These are phyloP conservation scores for Powellomyces hirtus DNA, from an alignment of 192 early-diverging fungal genomes.

Conservation along the genomic window DNA sequence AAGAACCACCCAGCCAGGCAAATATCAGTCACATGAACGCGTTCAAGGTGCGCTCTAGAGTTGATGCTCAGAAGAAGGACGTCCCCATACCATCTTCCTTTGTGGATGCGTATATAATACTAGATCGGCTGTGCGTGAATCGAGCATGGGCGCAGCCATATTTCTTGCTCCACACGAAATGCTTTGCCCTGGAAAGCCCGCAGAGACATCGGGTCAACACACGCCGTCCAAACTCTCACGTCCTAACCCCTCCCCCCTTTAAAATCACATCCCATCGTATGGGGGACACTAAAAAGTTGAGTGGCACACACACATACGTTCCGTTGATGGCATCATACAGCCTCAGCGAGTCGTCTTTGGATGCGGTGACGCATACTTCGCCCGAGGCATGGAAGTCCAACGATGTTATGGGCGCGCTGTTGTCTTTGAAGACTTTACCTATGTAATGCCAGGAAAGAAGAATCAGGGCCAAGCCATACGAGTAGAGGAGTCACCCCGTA, in stretches of 20 bases:
- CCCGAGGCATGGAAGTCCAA: slow-evolving; percentile 80
- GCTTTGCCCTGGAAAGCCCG: slow-evolving; percentile 49
- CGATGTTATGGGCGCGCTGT: slow-evolving; percentile 71
- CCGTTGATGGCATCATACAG: slow-evolving; percentile 81
- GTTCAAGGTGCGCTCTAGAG: too few species aligned
- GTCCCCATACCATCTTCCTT: slow-evolving; percentile 75
- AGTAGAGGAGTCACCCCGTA: too few species aligned
- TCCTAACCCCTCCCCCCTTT: too few species aligned
- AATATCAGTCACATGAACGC: too few species aligned
- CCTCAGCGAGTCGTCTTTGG: slow-evolving; percentile 81
- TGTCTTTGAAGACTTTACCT: slow-evolving; percentile 76
- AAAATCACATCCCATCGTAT: not conserved
- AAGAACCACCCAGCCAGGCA: too few species aligned
- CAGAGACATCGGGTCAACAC: not conserved
- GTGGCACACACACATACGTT: slow-evolving; percentile 46
- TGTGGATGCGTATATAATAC: slow-evolving; percentile 88
- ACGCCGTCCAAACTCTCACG: not conserved
- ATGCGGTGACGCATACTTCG: slow-evolving; percentile 71
- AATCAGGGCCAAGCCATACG: too few species aligned
- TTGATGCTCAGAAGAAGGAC: slow-evolving; percentile 1
- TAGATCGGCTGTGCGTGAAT: slow-evolving; percentile 80
- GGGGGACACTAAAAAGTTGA: not conserved
- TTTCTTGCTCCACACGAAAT: slow-evolving; percentile 86
- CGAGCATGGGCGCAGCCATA: slow-evolving; percentile 87
- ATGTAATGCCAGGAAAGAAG: too few species aligned